These are phyloP conservation scores for Poteriospumella lacustris DNA, from an alignment of 108 stramenopile species.

Conservation along the genomic window DNA sequence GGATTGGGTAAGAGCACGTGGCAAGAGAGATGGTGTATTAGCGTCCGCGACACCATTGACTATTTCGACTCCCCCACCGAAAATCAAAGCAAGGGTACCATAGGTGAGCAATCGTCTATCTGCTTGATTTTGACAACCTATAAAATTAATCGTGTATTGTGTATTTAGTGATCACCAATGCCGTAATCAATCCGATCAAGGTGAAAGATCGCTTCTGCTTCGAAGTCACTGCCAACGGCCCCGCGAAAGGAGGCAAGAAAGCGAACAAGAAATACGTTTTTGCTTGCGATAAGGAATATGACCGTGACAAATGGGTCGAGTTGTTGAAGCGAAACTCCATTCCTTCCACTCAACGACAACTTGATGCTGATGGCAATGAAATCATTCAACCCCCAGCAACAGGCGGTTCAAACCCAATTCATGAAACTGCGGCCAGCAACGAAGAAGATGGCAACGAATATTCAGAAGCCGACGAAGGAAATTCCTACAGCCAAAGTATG, in stretches of 20 bases:
- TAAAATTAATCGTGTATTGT: neutral
- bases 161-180: neutral
- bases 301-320: constrained; percentile 3
- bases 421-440: too few species aligned
- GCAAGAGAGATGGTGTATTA: constrained; percentile 30
- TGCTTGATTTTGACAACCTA: neutral
- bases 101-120: constrained; percentile 4
- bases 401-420: too few species aligned
- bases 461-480: too few species aligned
- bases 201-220: constrained; percentile 14
- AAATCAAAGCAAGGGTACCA: constrained; percentile 1
- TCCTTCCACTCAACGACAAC: too few species aligned
- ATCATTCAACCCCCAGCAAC: too few species aligned
- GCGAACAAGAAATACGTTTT: constrained; percentile 21
- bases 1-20: constrained; percentile 3
- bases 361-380: too few species aligned
- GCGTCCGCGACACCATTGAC: neutral
- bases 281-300: constrained; percentile 6
- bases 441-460: too few species aligned
- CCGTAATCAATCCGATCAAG: neutral
- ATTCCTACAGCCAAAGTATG: too few species aligned
- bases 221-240: constrained; percentile 4
- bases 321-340: neutral
- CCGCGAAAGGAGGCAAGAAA: neutral
- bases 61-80: constrained; percentile 6